Percentiles rank a stretch among this genome's conserved stretches.
phyloP scores from a whole-genome alignment of 2,329 filamentous ascomycete genomes.

The Curvularia spicifera region DNA sequence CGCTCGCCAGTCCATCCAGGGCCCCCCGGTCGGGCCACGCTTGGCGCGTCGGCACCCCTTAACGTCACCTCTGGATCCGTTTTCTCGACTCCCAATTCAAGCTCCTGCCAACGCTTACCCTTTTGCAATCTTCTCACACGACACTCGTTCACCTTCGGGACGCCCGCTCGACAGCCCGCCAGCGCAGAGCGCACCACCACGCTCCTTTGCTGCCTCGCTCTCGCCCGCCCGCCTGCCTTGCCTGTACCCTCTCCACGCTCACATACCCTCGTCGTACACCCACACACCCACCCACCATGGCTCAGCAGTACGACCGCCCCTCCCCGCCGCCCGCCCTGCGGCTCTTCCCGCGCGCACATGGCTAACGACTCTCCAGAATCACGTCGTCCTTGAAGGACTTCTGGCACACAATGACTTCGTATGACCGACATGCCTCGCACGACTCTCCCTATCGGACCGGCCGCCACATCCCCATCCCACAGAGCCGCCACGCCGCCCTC shows the following conservation, averaged over 20 bases:
- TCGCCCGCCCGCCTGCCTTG: slow-evolving; percentile 14
- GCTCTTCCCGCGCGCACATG: slow-evolving; percentile 8
- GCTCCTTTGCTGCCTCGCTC: slow-evolving; percentile 24
- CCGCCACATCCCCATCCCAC: slow-evolving; percentile 84
- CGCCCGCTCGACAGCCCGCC: slow-evolving; percentile 4
- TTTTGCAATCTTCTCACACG: slow-evolving; percentile 1
- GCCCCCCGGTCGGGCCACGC: slow-evolving; percentile 18
- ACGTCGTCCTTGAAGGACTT: slow-evolving; percentile 76
- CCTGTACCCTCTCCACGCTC: slow-evolving; percentile 1
- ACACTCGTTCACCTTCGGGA: slow-evolving; percentile 14
- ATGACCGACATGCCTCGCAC: slow-evolving; percentile 84
- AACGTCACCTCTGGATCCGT: slow-evolving; percentile 25
- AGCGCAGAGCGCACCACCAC: slow-evolving; percentile 26
- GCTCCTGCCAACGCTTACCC: slow-evolving; percentile 19
- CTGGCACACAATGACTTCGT: slow-evolving; percentile 84
- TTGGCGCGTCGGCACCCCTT: slow-evolving; percentile 25
- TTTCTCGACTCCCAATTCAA: slow-evolving; percentile 24
- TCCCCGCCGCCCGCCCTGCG: background rate
- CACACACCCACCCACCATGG: slow-evolving; percentile 32
- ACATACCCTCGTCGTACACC: background rate
- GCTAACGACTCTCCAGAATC: slow-evolving; percentile 43
- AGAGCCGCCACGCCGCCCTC: slow-evolving; percentile 80
- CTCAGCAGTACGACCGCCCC: slow-evolving; percentile 41
- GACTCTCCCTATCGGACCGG: slow-evolving; percentile 93
- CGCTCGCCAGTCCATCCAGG: slow-evolving; percentile 18